These are phyloP conservation scores for Sporothrix schenckii DNA, from an alignment of 2,329 filamentous ascomycete genomes.

Conservation along the genomic window DNA sequence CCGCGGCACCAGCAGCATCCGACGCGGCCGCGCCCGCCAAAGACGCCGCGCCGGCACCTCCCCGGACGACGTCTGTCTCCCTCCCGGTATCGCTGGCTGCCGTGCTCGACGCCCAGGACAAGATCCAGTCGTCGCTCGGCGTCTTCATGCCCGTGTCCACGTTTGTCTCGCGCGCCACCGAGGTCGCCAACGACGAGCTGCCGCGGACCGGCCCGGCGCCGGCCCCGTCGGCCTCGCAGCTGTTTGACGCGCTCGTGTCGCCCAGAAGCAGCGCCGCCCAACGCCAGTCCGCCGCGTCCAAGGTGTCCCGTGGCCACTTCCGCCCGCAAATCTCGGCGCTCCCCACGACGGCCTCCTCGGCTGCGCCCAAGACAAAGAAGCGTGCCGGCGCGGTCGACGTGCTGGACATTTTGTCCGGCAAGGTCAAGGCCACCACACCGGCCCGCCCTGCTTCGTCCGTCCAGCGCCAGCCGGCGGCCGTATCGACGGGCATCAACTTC, in stretches of 20 bases:
- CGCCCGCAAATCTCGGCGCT: conserved; percentile 70
- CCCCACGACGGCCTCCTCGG: conserved; percentile 47
- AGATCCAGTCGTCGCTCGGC: conserved; percentile 75
- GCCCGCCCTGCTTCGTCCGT: conserved; percentile 24
- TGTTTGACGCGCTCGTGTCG: conserved; percentile 85
- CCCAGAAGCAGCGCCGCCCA: conserved; percentile 48
- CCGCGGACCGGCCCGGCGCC: conserved; percentile 64
- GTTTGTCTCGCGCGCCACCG: conserved; percentile 81
- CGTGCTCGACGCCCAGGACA: conserved; percentile 78
- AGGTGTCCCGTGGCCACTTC: conserved; percentile 65
- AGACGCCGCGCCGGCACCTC: conserved; percentile 31
- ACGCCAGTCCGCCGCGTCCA: conserved; percentile 44
- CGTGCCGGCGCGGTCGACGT: conserved; percentile 60
- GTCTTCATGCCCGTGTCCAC: conserved; percentile 81
- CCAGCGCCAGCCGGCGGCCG: conserved; percentile 46
- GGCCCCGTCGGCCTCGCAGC: conserved; percentile 72
- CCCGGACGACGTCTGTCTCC: conserved; percentile 60
- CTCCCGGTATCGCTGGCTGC: conserved; percentile 77
- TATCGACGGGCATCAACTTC: conserved; percentile 66
- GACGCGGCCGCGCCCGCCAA: conserved; percentile 47
- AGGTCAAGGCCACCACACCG: conserved; percentile 28
- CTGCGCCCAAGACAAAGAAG: background rate
- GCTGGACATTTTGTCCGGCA: conserved; percentile 66
- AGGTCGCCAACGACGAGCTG: conserved; percentile 85
- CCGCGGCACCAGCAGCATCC: conserved; percentile 40